phyloP scores from a whole-genome alignment of 2,329 filamentous ascomycete species.

The Cordyceps militaris region DNA sequence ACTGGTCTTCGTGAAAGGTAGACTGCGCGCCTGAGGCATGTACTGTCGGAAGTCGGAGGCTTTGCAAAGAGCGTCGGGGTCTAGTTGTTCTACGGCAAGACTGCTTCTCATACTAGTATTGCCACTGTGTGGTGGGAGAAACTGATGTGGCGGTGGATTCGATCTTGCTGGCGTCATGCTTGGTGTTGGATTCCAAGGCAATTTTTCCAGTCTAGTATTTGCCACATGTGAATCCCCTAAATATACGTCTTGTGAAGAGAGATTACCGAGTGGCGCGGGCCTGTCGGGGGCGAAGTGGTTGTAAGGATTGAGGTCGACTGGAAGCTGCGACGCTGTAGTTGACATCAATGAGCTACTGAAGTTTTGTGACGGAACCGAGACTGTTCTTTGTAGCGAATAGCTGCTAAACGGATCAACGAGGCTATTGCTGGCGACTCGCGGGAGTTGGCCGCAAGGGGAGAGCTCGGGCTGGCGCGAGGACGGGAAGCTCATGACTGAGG shows the following conservation, averaged over 20 bases:
- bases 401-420: not conserved
- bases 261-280: not conserved
- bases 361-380: not conserved
- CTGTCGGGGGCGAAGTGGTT: not conserved
- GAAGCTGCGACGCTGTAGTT: not conserved
- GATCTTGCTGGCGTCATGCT: no score
- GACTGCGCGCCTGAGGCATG: slow-evolving; percentile 1
- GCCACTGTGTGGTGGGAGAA: no score
- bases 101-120: not conserved
- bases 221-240: not conserved
- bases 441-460: not conserved
- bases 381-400: not conserved
- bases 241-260: not conserved
- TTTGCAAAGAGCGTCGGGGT: not conserved
- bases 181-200: not conserved
- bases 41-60: slow-evolving; percentile 20
- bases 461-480: not conserved
- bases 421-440: not conserved
- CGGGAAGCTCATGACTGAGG: slow-evolving; percentile 1
- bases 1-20: not conserved
- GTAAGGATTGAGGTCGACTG: slow-evolving; percentile 6
- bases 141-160: not conserved
- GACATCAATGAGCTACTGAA: not conserved
- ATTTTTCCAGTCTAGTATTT: not conserved
- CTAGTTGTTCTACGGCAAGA: not conserved